Conservation (phyloP, 805 yeast genomes). For the Jamesozyma hellenica region DNA sequence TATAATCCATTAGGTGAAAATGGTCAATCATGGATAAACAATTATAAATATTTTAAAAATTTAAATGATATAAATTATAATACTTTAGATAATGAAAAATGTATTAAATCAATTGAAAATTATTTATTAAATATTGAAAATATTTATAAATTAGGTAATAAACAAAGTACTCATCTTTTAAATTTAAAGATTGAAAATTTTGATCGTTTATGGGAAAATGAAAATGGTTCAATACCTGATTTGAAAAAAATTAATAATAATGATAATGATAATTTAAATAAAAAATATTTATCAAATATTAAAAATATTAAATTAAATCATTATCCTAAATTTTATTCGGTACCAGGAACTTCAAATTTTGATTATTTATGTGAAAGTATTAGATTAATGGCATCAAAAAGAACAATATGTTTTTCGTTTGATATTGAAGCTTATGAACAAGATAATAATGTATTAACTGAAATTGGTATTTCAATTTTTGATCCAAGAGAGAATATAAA, state of each 20-base stretch:
- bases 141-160: conserved; percentile 4
- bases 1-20: neutral
- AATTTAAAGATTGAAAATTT: conserved; percentile 7
- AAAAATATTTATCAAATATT: conserved; percentile 7
- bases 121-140: conserved; percentile 7
- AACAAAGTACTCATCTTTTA: conserved; percentile 6
- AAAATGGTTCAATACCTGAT: conserved; percentile 3
- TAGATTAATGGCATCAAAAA: conserved; percentile 13
- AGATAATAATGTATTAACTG: conserved; percentile 37
- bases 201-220: conserved; percentile 1
- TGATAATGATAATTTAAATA: neutral
- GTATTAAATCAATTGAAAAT: conserved; percentile 3
- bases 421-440: conserved; percentile 52
- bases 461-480: conserved; percentile 47
- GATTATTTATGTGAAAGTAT: conserved; percentile 17
- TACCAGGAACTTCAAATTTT: conserved; percentile 15
- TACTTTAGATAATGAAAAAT: neutral
- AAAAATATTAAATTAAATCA: conserved; percentile 14
- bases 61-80: conserved; percentile 4
- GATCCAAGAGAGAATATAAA: conserved; percentile 41
- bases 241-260: neutral
- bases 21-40: conserved; percentile 13
- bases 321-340: conserved; percentile 16
- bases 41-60: conserved; percentile 12
- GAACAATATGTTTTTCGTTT: conserved; percentile 35